Percentiles rank a stretch among this genome's conserved stretches.
phyloP scores from a whole-genome alignment of 768 basidiomycete genomes.

The Amanita fuliginea region DNA sequence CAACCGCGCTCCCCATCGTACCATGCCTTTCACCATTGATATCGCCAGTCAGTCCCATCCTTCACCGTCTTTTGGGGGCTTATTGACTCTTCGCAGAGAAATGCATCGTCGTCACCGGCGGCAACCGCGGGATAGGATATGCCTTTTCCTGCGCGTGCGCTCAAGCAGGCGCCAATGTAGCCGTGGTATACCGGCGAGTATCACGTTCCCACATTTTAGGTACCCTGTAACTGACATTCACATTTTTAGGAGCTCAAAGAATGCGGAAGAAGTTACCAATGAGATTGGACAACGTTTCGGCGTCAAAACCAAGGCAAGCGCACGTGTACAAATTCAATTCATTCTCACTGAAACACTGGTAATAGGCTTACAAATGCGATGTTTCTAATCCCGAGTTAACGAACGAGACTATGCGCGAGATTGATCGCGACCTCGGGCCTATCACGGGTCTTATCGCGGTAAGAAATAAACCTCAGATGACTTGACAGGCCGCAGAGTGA shows the following conservation, averaged over 20 bases:
- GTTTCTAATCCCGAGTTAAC: constrained; percentile 37
- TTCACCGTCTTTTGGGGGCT: too few species aligned
- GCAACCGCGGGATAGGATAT: constrained; percentile 50
- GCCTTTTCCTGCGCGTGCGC: constrained; percentile 44
- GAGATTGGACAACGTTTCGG: constrained; percentile 35
- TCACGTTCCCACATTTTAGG: neutral
- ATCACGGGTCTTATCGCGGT: constrained; percentile 51
- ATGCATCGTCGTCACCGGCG: constrained; percentile 50
- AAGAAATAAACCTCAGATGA: constrained; percentile 2
- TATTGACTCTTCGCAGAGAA: constrained; percentile 18
- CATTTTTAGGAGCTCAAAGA: constrained; percentile 27
- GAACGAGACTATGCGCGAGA: constrained; percentile 30
- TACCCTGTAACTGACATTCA: neutral
- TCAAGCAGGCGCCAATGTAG: constrained; percentile 43
- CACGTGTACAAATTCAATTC: neutral
- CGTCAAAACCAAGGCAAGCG: constrained; percentile 27
- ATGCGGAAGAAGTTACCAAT: constrained; percentile 37
- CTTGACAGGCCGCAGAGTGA: neutral
- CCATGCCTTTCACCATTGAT: constrained; percentile 5
- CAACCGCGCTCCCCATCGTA: neutral
- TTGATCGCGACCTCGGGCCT: constrained; percentile 35
- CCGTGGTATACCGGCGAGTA: constrained; percentile 45
- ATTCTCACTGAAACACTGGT: neutral
- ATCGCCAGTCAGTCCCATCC: neutral
- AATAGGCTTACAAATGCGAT: constrained; percentile 53